Evolutionary conservation across 371 early-diverging fungal genomes (phyloP).

Genomic region (Mucor saturninus): DNA sequence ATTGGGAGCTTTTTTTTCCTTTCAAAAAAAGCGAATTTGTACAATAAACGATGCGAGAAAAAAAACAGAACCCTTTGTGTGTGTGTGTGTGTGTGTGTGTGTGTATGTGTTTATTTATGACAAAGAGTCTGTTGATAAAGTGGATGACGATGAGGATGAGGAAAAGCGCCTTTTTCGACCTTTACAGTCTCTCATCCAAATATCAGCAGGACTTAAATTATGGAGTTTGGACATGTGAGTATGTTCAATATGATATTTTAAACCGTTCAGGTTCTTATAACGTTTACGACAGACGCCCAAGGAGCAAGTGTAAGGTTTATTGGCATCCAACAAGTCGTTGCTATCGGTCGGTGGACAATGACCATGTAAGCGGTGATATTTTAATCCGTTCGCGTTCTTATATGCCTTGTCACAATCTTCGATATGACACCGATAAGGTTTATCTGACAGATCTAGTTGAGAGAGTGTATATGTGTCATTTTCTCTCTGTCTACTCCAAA

Average conservation of each 20-base stretch:
- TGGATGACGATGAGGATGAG: background rate
- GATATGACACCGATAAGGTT: slow-evolving; percentile 78
- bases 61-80: background rate
- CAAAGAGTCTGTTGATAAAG: background rate
- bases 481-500: background rate
- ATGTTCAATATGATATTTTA: slow-evolving; percentile 92
- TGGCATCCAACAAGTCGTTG: slow-evolving; percentile 22
- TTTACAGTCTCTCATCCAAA: background rate
- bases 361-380: slow-evolving; percentile 84
- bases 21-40: too few relatives aligned
- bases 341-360: slow-evolving; percentile 59
- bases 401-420: slow-evolving; percentile 86
- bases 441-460: slow-evolving; percentile 34
- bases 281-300: slow-evolving; percentile 82
- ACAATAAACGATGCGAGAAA: too few relatives aligned
- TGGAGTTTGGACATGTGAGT: slow-evolving; percentile 24
- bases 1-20: too few relatives aligned
- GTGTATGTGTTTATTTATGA: background rate
- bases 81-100: background rate
- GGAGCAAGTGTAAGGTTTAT: slow-evolving; percentile 84
- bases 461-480: background rate
- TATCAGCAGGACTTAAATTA: slow-evolving; percentile 17
- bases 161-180: slow-evolving; percentile 1
- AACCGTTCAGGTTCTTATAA: slow-evolving; percentile 96
- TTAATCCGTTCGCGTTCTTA: slow-evolving; percentile 96